Conservation (phyloP, 1,139 yeast species). For the Scheffersomyces lignicola region DNA sequence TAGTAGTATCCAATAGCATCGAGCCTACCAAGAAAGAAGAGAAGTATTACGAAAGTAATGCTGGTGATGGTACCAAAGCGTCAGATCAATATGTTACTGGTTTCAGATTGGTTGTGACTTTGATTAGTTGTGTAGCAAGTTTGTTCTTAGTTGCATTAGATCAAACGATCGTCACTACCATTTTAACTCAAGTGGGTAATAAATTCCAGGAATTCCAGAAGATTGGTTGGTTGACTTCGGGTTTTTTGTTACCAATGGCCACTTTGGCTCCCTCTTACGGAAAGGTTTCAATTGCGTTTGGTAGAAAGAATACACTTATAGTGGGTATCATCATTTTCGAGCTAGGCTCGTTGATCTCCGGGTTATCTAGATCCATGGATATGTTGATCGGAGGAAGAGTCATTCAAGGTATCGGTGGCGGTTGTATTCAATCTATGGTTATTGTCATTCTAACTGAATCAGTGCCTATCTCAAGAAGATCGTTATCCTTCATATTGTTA, state of each 20-base stretch:
- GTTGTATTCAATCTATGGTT: constrained; percentile 63
- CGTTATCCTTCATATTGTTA: constrained; percentile 49
- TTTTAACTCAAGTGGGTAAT: constrained; percentile 54
- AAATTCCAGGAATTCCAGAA: constrained; percentile 55
- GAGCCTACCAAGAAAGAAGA: constrained; percentile 4
- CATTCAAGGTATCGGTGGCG: constrained; percentile 73
- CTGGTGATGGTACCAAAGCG: constrained; percentile 58
- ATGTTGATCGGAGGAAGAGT: constrained; percentile 71
- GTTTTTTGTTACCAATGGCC: constrained; percentile 60
- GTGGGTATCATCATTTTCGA: constrained; percentile 57
- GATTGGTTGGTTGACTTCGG: constrained; percentile 63
- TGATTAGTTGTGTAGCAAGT: constrained; percentile 47
- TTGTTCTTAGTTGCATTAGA: constrained; percentile 65
- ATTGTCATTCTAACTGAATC: constrained; percentile 60
- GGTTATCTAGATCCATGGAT: constrained; percentile 54
- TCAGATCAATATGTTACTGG: constrained; percentile 52
- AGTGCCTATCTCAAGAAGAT: constrained; percentile 59
- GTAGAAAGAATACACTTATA: constrained; percentile 54
- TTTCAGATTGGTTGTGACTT: constrained; percentile 35
- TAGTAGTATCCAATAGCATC: no score
- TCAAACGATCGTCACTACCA: constrained; percentile 64
- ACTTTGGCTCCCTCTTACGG: constrained; percentile 63
- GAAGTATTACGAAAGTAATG: constrained; percentile 43
- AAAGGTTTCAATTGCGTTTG: constrained; percentile 58
- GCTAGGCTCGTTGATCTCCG: constrained; percentile 62